Evolutionary conservation across 2,329 filamentous ascomycete species (phyloP).

Genomic region (Cladosporium phlei): DNA sequence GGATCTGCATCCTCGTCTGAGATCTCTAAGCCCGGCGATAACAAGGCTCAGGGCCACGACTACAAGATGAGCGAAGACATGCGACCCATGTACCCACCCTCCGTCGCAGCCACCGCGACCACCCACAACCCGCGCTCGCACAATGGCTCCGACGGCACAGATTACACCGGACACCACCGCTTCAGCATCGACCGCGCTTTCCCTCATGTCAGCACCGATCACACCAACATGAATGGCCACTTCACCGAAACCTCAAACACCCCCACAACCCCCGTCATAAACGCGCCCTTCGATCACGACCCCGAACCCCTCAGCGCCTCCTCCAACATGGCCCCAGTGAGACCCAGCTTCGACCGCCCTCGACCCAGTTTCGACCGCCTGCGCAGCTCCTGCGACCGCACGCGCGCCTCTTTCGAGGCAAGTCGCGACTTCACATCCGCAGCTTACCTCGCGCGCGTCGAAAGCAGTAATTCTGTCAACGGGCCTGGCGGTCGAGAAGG

Average conservation of each 20-base stretch:
- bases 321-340: slow-evolving; percentile 31
- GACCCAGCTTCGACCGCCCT: slow-evolving; percentile 62
- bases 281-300: slow-evolving; percentile 10
- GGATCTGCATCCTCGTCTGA: slow-evolving; percentile 58
- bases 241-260: slow-evolving; percentile 14
- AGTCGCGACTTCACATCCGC: slow-evolving; percentile 90
- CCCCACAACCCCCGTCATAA: slow-evolving; percentile 23
- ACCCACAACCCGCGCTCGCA: slow-evolving; percentile 80
- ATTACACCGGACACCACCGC: slow-evolving; percentile 61
- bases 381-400: slow-evolving; percentile 79
- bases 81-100: slow-evolving; percentile 89
- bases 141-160: slow-evolving; percentile 90
- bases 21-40: slow-evolving; percentile 47
- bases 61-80: slow-evolving; percentile 74
- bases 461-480: slow-evolving; percentile 40
- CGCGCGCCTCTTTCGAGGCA: slow-evolving; percentile 77
- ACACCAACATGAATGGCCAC: background rate
- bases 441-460: slow-evolving; percentile 75
- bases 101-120: slow-evolving; percentile 68
- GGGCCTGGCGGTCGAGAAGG: background rate
- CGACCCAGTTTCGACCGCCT: slow-evolving; percentile 86
- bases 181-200: slow-evolving; percentile 37
- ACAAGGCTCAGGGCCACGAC: slow-evolving; percentile 29
- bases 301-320: slow-evolving; percentile 28
- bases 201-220: slow-evolving; percentile 26